Evolutionary conservation across 2,329 filamentous ascomycete genomes (phyloP), one percentile per base, ranked within the genome.

Genomic region (Madurella mycetomatis): DNA sequence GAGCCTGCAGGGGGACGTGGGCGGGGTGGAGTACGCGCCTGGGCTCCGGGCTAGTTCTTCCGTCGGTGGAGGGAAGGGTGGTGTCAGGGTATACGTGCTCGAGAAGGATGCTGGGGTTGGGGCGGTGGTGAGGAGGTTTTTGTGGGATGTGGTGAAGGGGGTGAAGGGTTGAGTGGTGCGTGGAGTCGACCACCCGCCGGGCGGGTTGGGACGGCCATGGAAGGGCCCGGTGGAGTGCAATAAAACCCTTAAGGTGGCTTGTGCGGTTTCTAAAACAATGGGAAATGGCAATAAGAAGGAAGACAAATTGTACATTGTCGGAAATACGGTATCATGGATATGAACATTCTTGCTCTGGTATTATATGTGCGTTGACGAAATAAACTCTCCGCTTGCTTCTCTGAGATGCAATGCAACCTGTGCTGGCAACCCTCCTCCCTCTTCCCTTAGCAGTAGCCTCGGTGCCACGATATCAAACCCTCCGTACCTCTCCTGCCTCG

Each of bases 21-120:
- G 19, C 12, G 58, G 43, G 16, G 58, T 60, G 7, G 58, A 58
- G 53, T 60, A 60, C 43, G 19, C 31, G 30, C 56, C 56, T 37
- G 16, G 37, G 8, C 30, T 34, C 18, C 17, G 11, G 0, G 2
- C 1, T 41, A 18, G 31, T 18, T 18, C 18, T 9, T 11, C 18
- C 5, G 46, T 12, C 5, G 18, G 12, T 18, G 15, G n/a, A n/a
- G n/a, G 25, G 31, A 50, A 48, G 11, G 39, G 41, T 16, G 41
- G 18, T 17, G 51, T 19, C 11, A 43, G 44, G 42, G 49, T 51
- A 5, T 60, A 52, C 37, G 41, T 44, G 15, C n/a, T 60, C 44
- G 47, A 55, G 4, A 55, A 46, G 37, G 51, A 25, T 25, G 25
- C 25, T 7, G 39, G 30, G 18, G 30, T 49, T 11, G 51, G 51